Evolutionary conservation across 805 yeast species (phyloP), one percentile per base, ranked within the genome.

Genomic region (Yarrowia osloensis): DNA sequence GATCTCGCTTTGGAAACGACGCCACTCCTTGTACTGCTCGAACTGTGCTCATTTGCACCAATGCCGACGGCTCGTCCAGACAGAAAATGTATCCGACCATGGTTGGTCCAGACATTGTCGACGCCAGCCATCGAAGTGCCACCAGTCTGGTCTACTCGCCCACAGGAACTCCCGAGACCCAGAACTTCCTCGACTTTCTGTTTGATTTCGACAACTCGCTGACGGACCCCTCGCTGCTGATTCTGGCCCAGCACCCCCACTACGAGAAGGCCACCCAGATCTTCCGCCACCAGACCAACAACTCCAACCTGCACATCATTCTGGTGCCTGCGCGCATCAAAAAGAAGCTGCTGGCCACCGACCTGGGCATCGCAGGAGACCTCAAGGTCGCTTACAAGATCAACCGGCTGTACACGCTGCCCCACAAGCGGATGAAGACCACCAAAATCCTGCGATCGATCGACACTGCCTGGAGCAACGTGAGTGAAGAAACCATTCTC

Each of bases 201-300:
- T 54, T 54, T 24, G 61, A 54, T 17, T 54, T 54, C 15, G 61
- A 54, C 61, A 24, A 35, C 28, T 21, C 44, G 26, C 61, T 35
- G 17, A 24, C 61, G 4, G 31, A 35, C 44, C 61, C 61, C 1
- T 35, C 61, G 2, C 61, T 54, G 9, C 33, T 54, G 22, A 54
- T 54, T 35, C 33, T 54, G 11, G 61, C 61, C 22, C 61, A 54
- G 33, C 61, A 54, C 8, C 61, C 61, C 3, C 61, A 54, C 33
- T 54, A 54, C 33, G 61, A 54, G 17, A 54, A 54, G 29, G 61
- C 61, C n/a, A 54, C 61, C 4, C 61, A 54, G 44, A 54, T 54
- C 22, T 54, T 54, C 61, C 29, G 61, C 3, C 61, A 54, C 33
- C 61, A 54, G 42, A 54, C 61, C 40, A 54, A 54, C 44, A 35